Percentiles rank a stretch among this genome's conserved stretches.
Conservation (phyloP, 768 basidiomycete genomes). For the Crucibulum laeve region DNA sequence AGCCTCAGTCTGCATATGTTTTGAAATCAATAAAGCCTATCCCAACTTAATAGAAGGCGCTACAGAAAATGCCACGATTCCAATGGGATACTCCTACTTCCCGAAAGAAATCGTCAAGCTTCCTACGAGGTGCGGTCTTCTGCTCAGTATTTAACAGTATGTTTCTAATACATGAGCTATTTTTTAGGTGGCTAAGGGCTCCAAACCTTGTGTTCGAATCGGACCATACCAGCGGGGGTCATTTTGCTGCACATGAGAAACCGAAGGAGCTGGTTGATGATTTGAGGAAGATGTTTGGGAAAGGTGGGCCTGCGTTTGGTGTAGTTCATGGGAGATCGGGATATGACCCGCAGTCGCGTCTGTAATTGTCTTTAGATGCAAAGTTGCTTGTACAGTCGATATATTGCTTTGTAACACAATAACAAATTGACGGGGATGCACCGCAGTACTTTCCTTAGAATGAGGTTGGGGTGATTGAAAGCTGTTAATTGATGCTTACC, state of each 20-base stretch:
- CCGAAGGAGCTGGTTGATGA: slow-evolving; percentile 44
- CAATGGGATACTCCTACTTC: slow-evolving; percentile 47
- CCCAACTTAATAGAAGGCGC: slow-evolving; percentile 2
- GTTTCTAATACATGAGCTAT: background rate
- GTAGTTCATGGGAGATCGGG: slow-evolving; percentile 40
- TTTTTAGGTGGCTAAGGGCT: slow-evolving; percentile 34
- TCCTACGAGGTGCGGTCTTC: slow-evolving; percentile 23
- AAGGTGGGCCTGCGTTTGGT: slow-evolving; percentile 40
- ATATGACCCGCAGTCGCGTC: too few relatives aligned
- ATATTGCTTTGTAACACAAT: too few relatives aligned
- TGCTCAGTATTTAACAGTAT: background rate
- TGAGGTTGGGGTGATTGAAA: too few relatives aligned
- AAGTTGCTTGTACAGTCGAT: too few relatives aligned
- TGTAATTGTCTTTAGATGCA: too few relatives aligned
- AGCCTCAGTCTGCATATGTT: slow-evolving; percentile 57
- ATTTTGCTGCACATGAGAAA: slow-evolving; percentile 50
- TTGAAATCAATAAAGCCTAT: slow-evolving; percentile 31
- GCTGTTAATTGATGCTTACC: too few relatives aligned
- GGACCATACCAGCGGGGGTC: slow-evolving; percentile 45
- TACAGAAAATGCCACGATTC: slow-evolving; percentile 24
- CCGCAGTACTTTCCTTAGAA: too few relatives aligned
- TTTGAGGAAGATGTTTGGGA: slow-evolving; percentile 52
- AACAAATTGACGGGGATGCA: too few relatives aligned
- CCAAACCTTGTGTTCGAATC: slow-evolving; percentile 39
- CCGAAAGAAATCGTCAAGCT: slow-evolving; percentile 37